These are phyloP conservation scores for Crithidia fasciculata DNA, from an alignment of 208 protist species.

Conservation along the genomic window DNA sequence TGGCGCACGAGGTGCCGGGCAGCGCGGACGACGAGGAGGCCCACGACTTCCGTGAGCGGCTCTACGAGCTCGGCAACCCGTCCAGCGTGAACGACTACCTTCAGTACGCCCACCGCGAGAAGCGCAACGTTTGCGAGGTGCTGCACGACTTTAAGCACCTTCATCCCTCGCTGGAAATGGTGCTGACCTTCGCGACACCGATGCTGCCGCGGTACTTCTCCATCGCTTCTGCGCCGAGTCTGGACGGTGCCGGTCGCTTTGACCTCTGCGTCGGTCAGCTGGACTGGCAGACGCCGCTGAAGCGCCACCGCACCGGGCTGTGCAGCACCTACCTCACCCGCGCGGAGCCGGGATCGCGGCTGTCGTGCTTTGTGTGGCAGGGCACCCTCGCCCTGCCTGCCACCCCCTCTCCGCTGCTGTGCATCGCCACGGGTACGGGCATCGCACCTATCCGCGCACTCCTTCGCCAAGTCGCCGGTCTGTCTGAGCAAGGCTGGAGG, in stretches of 20 bases:
- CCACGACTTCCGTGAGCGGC: constrained; percentile 54
- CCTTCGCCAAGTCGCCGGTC: constrained; percentile 70
- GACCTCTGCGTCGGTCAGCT: constrained; percentile 76
- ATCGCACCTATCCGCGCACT: constrained; percentile 78
- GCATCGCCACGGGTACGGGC: constrained; percentile 83
- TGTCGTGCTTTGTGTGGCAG: constrained; percentile 74
- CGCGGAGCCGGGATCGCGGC: constrained; percentile 39
- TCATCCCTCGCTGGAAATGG: constrained; percentile 51
- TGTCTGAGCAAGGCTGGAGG: constrained; percentile 25
- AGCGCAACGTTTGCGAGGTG: constrained; percentile 89
- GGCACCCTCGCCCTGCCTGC: constrained; percentile 58
- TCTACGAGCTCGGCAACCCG: constrained; percentile 74
- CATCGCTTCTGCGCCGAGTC: constrained; percentile 62
- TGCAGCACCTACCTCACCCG: constrained; percentile 65
- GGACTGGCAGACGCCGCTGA: constrained; percentile 80
- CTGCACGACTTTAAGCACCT: constrained; percentile 76
- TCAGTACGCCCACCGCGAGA: constrained; percentile 83
- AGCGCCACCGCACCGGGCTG: constrained; percentile 68
- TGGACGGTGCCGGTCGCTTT: constrained; percentile 43
- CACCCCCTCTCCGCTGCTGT: constrained; percentile 59
- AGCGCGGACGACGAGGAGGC: constrained; percentile 26
- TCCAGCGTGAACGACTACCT: constrained; percentile 72
- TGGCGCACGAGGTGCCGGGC: constrained; percentile 48
- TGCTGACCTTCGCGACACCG: constrained; percentile 62
- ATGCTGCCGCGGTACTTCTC: constrained; percentile 88